Evolutionary conservation across 2,329 filamentous ascomycete genomes (phyloP).

Genomic region (Nannizzia gypsea): DNA sequence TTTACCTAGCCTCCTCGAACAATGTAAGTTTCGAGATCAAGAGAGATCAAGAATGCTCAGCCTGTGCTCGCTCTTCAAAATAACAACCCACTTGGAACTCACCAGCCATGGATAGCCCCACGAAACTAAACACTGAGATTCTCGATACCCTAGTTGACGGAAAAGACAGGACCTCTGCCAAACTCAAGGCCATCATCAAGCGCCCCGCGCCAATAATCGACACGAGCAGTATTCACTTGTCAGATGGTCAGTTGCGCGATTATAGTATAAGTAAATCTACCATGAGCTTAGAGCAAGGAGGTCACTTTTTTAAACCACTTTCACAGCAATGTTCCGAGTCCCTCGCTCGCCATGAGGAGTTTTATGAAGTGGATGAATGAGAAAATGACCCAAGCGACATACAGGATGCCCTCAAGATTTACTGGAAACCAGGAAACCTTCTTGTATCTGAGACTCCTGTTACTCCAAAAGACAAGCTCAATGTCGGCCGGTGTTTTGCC

Average conservation of each 20-base stretch:
- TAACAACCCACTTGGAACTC: too few species aligned
- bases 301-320: not conserved
- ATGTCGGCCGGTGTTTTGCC: not conserved
- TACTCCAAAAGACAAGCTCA: not conserved
- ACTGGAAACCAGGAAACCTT: not conserved
- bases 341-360: not conserved
- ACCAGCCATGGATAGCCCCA: too few species aligned
- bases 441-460: not conserved
- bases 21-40: too few species aligned
- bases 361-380: not conserved
- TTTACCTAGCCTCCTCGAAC: too few species aligned
- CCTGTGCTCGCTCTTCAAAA: too few species aligned
- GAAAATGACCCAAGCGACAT: not conserved
- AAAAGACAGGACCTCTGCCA: not conserved
- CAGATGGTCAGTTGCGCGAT: not conserved
- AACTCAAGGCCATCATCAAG: not conserved
- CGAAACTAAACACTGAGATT: not conserved
- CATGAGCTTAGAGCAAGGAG: not conserved
- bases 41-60: too few species aligned
- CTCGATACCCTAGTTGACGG: not conserved
- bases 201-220: not conserved
- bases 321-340: not conserved
- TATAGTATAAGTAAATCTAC: not conserved
- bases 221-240: not conserved
- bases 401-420: not conserved